Conservation (phyloP, 2,329 filamentous ascomycete genomes). For the Dendrostoma leiphaemia region DNA sequence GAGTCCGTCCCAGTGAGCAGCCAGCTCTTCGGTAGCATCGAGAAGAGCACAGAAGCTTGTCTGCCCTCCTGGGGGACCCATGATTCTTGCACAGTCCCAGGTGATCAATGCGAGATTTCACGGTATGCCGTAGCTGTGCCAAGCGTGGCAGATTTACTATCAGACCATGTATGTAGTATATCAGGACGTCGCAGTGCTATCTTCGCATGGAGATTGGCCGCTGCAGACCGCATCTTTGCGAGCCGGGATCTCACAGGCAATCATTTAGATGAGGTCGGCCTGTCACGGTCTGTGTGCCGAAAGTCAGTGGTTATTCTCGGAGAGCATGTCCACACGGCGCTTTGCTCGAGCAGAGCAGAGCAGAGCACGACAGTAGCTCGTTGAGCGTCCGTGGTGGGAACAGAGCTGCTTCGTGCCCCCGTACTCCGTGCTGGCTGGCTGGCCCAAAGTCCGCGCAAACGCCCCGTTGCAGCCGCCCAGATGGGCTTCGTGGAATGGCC, state of each 20-base stretch:
- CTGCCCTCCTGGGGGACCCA: neutral
- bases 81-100: neutral
- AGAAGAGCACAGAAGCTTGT: neutral
- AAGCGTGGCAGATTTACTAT: slow-evolving; percentile 6
- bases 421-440: too few relatives aligned
- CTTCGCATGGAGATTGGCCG: slow-evolving; percentile 4
- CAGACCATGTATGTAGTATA: too few relatives aligned
- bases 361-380: too few relatives aligned
- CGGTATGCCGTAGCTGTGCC: neutral
- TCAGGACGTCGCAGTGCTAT: slow-evolving; percentile 4
- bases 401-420: too few relatives aligned
- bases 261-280: neutral
- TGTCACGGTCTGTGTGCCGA: neutral
- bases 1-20: too few relatives aligned
- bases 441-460: neutral
- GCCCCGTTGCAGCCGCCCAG: neutral
- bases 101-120: neutral
- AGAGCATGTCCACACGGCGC: too few relatives aligned
- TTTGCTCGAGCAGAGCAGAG: too few relatives aligned
- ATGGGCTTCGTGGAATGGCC: neutral
- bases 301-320: too few relatives aligned
- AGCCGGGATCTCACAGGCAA: neutral
- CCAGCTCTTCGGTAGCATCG: neutral
- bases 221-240: slow-evolving; percentile 12
- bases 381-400: too few relatives aligned